Percentiles rank a stretch among this genome's conserved stretches.
phyloP scores from a whole-genome alignment of 2,329 filamentous ascomycete species.

The Dryadomyces sulphureus region DNA sequence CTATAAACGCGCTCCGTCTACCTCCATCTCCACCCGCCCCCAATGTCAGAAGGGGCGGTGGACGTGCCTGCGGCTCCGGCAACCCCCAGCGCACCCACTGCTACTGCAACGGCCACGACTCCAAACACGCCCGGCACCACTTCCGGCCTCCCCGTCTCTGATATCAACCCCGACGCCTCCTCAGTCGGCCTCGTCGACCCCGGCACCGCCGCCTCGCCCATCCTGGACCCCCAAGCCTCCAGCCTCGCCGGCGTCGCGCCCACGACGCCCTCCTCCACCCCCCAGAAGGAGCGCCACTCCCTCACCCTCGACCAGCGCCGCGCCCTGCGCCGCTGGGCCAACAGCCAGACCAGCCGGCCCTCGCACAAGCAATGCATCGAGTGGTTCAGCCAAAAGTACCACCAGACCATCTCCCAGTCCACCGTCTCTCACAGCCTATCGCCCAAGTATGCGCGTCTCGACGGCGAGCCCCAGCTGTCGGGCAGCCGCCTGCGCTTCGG shows the following conservation, averaged over 20 bases:
- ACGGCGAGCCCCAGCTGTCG: constrained; percentile 46
- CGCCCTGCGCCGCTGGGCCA: constrained; percentile 44
- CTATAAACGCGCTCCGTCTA: no score
- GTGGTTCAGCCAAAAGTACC: constrained; percentile 44
- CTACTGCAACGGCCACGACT: background rate
- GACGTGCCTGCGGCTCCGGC: constrained; percentile 5
- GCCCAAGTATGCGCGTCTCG: constrained; percentile 46
- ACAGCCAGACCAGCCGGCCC: constrained; percentile 38
- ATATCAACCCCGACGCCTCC: background rate
- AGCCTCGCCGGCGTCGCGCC: background rate
- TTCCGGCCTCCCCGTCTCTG: background rate
- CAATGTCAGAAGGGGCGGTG: constrained; percentile 9
- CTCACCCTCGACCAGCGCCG: constrained; percentile 48
- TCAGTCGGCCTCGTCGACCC: background rate
- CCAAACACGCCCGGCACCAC: background rate
- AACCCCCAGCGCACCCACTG: background rate
- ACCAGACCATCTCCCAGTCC: constrained; percentile 46
- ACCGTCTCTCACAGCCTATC: constrained; percentile 48
- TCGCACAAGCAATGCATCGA: constrained; percentile 49
- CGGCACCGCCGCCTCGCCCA: background rate
- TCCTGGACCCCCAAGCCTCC: background rate
- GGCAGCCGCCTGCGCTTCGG: constrained; percentile 47
- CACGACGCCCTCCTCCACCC: constrained; percentile 8
- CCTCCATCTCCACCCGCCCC: background rate
- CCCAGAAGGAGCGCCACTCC: constrained; percentile 38